These are phyloP conservation scores for Ramaria rubella DNA, from an alignment of 768 basidiomycete species.

Conservation along the genomic window DNA sequence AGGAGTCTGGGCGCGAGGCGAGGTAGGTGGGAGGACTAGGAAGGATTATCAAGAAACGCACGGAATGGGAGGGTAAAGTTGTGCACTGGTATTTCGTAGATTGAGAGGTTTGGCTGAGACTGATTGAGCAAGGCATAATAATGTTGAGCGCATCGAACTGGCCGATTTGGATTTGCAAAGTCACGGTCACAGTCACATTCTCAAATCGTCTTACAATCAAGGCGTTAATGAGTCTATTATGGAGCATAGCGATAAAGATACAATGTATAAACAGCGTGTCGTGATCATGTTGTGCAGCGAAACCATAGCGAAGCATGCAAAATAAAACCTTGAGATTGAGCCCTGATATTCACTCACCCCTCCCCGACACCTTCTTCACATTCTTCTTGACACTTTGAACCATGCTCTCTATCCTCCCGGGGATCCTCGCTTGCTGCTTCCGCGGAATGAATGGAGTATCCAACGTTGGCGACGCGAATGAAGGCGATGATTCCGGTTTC, in stretches of 20 bases:
- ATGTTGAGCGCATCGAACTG: conserved; percentile 19
- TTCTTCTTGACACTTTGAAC: conserved; percentile 2
- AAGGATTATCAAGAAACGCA: conserved; percentile 30
- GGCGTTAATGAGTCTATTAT: no score
- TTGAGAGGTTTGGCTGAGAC: conserved; percentile 52
- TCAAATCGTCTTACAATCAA: no score
- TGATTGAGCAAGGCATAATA: conserved; percentile 40
- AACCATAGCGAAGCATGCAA: background rate
- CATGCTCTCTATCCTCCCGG: background rate
- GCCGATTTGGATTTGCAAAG: no score
- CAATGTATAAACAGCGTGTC: no score
- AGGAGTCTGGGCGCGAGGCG: conserved; percentile 50
- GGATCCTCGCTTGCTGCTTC: background rate
- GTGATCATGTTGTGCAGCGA: background rate
- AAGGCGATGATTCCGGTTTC: background rate
- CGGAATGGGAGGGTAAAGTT: conserved; percentile 81
- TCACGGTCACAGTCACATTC: no score
- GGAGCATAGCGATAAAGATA: no score
- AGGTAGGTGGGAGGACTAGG: background rate
- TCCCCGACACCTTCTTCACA: conserved; percentile 7
- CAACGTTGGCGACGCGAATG: background rate
- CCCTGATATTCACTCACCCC: background rate
- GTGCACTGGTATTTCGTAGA: conserved; percentile 53
- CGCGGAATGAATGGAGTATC: background rate
- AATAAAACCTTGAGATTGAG: background rate